Evolutionary conservation across 176 grass and related monocot genomes (phyloP).

Genomic region (Avena eriantha): DNA sequence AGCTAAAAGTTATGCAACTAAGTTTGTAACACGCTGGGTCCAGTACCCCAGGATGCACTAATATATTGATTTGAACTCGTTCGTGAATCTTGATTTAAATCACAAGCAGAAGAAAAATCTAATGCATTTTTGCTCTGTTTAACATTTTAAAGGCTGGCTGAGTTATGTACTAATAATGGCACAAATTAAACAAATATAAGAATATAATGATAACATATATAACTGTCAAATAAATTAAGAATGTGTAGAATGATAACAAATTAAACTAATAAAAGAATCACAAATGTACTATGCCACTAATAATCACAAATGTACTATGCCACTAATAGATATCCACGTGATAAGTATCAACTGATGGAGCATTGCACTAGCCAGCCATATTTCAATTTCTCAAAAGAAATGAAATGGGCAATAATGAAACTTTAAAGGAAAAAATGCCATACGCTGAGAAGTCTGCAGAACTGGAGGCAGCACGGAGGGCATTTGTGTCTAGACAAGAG

Average conservation of each 20-base stretch:
- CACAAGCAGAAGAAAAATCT: constrained; percentile 12
- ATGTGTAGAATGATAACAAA: neutral
- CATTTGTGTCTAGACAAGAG: constrained; percentile 90
- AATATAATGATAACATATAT: neutral
- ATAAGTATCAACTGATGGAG: neutral
- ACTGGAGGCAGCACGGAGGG: constrained; percentile 81
- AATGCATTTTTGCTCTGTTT: neutral
- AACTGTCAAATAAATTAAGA: neutral
- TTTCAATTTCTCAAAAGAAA: neutral
- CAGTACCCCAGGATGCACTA: neutral
- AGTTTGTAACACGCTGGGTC: neutral
- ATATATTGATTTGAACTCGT: neutral
- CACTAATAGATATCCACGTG: neutral
- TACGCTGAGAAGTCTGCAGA: constrained; percentile 99
- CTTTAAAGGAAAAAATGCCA: constrained; percentile 36
- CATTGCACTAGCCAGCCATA: neutral
- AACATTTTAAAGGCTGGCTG: neutral
- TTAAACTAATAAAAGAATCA: neutral
- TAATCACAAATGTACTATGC: neutral
- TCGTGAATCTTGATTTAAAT: neutral
- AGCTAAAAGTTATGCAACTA: neutral
- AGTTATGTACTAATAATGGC: neutral
- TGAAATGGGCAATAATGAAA: constrained; percentile 22
- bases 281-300: neutral
- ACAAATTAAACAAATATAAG: no score